Conservation (phyloP, 148 eudicot genomes). For the Fagopyrum tataricum region DNA sequence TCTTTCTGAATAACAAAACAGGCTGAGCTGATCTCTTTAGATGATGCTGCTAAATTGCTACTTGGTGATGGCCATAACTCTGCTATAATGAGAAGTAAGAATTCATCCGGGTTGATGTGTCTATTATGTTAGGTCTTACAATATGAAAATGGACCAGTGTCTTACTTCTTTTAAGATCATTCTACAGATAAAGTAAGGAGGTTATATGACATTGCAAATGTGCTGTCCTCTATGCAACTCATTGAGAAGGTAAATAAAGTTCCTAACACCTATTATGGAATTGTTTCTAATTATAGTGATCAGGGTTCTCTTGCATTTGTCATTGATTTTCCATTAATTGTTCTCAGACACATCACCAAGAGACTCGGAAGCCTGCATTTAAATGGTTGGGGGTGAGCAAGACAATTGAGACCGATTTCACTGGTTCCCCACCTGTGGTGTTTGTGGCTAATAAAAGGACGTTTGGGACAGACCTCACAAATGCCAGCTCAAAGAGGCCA, state of each 20-base stretch:
- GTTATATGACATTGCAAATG: conserved; percentile 93
- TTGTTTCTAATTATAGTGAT: neutral
- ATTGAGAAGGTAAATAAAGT: conserved; percentile 67
- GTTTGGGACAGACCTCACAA: conserved; percentile 78
- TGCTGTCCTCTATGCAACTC: conserved; percentile 80
- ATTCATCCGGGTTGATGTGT: neutral
- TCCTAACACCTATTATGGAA: neutral
- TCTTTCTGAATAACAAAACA: conserved; percentile 14
- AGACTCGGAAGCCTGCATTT: conserved; percentile 83
- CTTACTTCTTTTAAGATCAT: conserved; percentile 28
- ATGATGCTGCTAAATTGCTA: conserved; percentile 79
- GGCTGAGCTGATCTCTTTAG: conserved; percentile 78
- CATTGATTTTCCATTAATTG: neutral
- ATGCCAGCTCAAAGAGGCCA: conserved; percentile 44
- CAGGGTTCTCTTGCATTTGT: neutral
- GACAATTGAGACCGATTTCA: conserved; percentile 24
- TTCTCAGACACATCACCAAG: conserved; percentile 68
- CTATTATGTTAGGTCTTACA: neutral
- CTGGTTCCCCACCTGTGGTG: conserved; percentile 20
- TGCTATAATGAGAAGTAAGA: conserved; percentile 66
- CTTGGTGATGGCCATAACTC: conserved; percentile 77
- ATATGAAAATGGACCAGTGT: neutral
- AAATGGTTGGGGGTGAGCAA: conserved; percentile 73
- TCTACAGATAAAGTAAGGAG: conserved; percentile 94
- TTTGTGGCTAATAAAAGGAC: conserved; percentile 57